Evolutionary conservation across 2,329 filamentous ascomycete species (phyloP), one percentile per base, ranked within the genome.

Genomic region (Alternaria burnsii): DNA sequence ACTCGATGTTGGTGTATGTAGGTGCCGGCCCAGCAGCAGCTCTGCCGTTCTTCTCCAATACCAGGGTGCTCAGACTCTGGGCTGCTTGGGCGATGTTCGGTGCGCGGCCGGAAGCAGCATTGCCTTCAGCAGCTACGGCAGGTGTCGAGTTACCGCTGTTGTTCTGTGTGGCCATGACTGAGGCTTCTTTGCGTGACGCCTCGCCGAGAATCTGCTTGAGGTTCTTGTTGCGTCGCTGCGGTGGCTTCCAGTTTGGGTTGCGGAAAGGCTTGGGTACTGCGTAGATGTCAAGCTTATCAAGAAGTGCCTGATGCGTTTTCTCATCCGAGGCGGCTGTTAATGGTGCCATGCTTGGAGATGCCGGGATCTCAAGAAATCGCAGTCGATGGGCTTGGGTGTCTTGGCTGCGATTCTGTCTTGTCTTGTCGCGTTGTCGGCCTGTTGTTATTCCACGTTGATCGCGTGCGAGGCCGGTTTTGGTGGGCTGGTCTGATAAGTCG

Each of bases 171-270:
- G 91, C 92, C 74, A 94, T 85, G 36, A 92, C 86, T 4, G 93
- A 97, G n/a, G 93, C 92, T 82, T 98, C 94, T 75, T 91, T 92
- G 70, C 93, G 90, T 22, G 91, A 88, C 12, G 91, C 92, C 73
- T 99, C 95, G 61, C 93, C 91, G 62, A 99, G 86, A 64, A 99
- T 95, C 71, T 97, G 92, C 81, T 98, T 98, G 80, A 98, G 90
- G 80, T 97, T 98, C 84, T 99, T 99, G 87, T 99, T 99, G 80
- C 95, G 92, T 52, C 95, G 93, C 79, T 94, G 91, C 68, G 94
- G 93, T 16, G 95, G 93, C 75, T 92, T 93, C 95, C 95, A 99
- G 77, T 88, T 83, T 3, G 91, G 84, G 76, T 93, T 97, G 79
- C 94, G 94, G 84, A 97, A 99, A 73, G 89, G 91, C 82, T 96